Conservation (phyloP, 2,329 filamentous ascomycete species). For the Colletotrichum orbiculare region DNA sequence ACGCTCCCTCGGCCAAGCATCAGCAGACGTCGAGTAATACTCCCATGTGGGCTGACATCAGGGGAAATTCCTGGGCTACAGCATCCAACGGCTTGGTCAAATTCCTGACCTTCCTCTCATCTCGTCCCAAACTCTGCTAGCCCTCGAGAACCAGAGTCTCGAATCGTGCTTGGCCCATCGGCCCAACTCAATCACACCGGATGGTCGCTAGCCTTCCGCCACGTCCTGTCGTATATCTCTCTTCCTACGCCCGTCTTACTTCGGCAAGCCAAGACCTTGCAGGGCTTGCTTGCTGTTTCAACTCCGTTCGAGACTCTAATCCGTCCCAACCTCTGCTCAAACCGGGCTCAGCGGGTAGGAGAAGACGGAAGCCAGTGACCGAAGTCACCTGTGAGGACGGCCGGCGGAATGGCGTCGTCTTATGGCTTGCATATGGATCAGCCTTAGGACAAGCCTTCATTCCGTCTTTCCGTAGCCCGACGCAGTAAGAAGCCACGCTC, state of each 20-base stretch:
- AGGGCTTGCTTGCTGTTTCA: conserved; percentile 30
- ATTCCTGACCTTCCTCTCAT: conserved; percentile 9
- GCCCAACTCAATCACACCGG: conserved; percentile 22
- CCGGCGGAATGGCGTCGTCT: neutral
- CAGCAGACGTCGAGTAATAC: conserved; percentile 2
- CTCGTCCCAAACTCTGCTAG: neutral
- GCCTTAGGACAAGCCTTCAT: conserved; percentile 17
- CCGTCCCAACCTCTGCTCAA: conserved; percentile 15
- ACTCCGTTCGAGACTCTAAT: conserved; percentile 15
- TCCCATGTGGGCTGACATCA: conserved; percentile 14
- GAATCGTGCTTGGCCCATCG: conserved; percentile 1
- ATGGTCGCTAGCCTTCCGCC: conserved; percentile 15
- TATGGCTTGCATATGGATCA: neutral
- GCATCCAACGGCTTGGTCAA: conserved; percentile 23
- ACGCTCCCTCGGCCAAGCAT: neutral
- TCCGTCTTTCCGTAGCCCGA: conserved; percentile 26
- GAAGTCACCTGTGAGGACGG: neutral
- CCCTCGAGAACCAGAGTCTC: conserved; percentile 1
- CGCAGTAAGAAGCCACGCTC: conserved; percentile 19
- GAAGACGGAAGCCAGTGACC: neutral
- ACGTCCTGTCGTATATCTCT: neutral
- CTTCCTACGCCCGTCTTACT: neutral
- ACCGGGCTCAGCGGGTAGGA: neutral
- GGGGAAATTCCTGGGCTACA: neutral
- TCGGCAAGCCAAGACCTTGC: conserved; percentile 30